A percentile compares a stretch with the other conserved stretches of the same genome.
phyloP scores from a whole-genome alignment of 805 yeast species.

The Lachancea lanzarotensis region DNA sequence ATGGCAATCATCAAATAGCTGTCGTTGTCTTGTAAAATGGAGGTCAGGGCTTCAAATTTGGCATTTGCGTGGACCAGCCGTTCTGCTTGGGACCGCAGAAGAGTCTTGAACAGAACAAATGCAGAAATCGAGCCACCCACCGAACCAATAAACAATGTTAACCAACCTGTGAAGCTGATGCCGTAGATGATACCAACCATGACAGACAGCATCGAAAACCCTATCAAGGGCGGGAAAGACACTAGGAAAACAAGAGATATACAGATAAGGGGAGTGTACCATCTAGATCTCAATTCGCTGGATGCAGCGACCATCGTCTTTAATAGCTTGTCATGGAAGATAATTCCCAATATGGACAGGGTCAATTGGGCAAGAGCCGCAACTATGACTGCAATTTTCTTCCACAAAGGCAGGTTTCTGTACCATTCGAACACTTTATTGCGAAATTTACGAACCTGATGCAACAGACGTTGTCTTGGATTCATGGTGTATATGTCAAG shows the following conservation, averaged over 20 bases:
- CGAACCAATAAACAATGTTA: conserved; percentile 61
- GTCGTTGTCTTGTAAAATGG: conserved; percentile 65
- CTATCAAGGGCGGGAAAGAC: conserved; percentile 86
- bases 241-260: conserved; percentile 53
- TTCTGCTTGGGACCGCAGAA: conserved; percentile 52
- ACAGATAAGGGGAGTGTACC: conserved; percentile 41
- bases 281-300: conserved; percentile 38
- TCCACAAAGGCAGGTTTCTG: conserved; percentile 19
- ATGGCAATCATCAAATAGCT: conserved; percentile 61
- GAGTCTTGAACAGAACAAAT: conserved; percentile 57
- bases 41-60: conserved; percentile 65
- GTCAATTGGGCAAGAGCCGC: conserved; percentile 13
- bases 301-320: conserved; percentile 37
- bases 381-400: conserved; percentile 14
- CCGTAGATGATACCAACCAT: conserved; percentile 81
- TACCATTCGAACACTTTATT: conserved; percentile 15
- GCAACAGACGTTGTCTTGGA: conserved; percentile 29
- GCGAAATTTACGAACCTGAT: conserved; percentile 14
- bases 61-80: conserved; percentile 54
- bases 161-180: conserved; percentile 67
- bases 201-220: conserved; percentile 64
- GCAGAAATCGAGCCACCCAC: conserved; percentile 69
- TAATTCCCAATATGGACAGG: conserved; percentile 16
- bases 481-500: conserved; percentile 29
- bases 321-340: conserved; percentile 25